A percentile compares a stretch with the other conserved stretches of the same genome.
Evolutionary conservation across 1,139 yeast species (phyloP).

Genomic region (Sugiyamaella neomexicana): DNA sequence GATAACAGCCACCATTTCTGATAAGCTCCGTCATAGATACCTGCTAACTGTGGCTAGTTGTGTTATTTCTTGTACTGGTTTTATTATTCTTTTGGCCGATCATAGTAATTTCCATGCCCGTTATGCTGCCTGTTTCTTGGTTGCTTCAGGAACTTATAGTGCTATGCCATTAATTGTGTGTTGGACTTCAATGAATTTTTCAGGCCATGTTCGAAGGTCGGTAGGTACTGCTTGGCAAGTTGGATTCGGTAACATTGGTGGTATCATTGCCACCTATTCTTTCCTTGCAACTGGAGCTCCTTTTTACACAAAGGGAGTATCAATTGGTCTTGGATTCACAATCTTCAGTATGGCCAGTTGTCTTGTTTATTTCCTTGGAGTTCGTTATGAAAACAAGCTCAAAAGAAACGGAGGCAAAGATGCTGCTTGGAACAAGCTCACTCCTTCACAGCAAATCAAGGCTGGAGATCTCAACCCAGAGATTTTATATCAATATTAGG

Average conservation of each 20-base stretch:
- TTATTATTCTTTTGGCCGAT: slow-evolving; percentile 50
- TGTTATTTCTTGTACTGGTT: slow-evolving; percentile 53
- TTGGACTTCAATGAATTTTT: slow-evolving; percentile 67
- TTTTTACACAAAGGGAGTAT: slow-evolving; percentile 56
- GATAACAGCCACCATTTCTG: slow-evolving; percentile 47
- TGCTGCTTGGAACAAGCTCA: slow-evolving; percentile 46
- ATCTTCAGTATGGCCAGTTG: slow-evolving; percentile 52
- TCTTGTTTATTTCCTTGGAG: slow-evolving; percentile 46
- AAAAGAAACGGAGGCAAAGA: slow-evolving; percentile 39
- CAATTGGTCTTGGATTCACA: slow-evolving; percentile 55
- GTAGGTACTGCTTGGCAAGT: slow-evolving; percentile 76
- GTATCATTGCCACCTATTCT: slow-evolving; percentile 67
- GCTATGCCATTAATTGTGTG: slow-evolving; percentile 77
- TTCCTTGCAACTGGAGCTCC: slow-evolving; percentile 62
- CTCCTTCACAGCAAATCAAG: slow-evolving; percentile 48
- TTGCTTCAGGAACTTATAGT: slow-evolving; percentile 65
- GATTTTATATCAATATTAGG: slow-evolving; percentile 50
- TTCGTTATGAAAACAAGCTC: slow-evolving; percentile 40
- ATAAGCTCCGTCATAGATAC: slow-evolving; percentile 48
- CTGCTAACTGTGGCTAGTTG: slow-evolving; percentile 50
- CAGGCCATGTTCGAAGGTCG: slow-evolving; percentile 69
- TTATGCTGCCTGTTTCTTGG: slow-evolving; percentile 71
- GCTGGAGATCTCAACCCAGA: slow-evolving; percentile 70
- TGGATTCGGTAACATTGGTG: slow-evolving; percentile 84
- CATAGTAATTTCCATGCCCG: slow-evolving; percentile 44